These are phyloP conservation scores for Exophiala dermatitidis DNA, from an alignment of 2,329 filamentous ascomycete species.

Conservation along the genomic window DNA sequence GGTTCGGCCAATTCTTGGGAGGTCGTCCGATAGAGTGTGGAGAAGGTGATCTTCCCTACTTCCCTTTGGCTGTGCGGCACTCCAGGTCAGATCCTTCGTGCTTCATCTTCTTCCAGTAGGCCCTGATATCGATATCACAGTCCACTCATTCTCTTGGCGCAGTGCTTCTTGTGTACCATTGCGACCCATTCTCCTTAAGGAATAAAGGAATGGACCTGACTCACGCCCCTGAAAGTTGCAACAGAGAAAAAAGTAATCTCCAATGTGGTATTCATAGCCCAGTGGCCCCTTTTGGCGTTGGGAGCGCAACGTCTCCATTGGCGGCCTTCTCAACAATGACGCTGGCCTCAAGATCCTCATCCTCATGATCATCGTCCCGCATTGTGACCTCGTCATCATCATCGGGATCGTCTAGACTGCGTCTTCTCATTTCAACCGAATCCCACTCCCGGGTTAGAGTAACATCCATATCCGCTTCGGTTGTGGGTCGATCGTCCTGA, in stretches of 20 bases:
- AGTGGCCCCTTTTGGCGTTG: constrained; percentile 8
- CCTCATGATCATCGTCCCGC: constrained; percentile 19
- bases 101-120: no score
- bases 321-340: constrained; percentile 25
- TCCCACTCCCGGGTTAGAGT: constrained; percentile 22
- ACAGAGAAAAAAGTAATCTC: no score
- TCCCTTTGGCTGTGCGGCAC: no score
- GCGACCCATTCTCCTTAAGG: no score
- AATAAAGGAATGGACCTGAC: no score
- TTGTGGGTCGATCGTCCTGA: constrained; percentile 1
- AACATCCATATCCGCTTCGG: constrained; percentile 4
- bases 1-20: no score
- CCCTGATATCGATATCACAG: neutral
- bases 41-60: no score
- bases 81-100: no score
- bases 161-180: no score
- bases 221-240: no score
- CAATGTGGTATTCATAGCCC: constrained; percentile 2
- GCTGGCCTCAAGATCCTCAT: constrained; percentile 25
- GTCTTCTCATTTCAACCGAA: constrained; percentile 9
- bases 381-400: constrained; percentile 23
- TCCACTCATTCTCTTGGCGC: neutral
- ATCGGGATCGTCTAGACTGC: constrained; percentile 3
- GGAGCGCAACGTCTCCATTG: constrained; percentile 14
- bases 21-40: no score